Evolutionary conservation across 495 filamentous ascomycete species (phyloP).

Genomic region (Neurospora pannonica): DNA sequence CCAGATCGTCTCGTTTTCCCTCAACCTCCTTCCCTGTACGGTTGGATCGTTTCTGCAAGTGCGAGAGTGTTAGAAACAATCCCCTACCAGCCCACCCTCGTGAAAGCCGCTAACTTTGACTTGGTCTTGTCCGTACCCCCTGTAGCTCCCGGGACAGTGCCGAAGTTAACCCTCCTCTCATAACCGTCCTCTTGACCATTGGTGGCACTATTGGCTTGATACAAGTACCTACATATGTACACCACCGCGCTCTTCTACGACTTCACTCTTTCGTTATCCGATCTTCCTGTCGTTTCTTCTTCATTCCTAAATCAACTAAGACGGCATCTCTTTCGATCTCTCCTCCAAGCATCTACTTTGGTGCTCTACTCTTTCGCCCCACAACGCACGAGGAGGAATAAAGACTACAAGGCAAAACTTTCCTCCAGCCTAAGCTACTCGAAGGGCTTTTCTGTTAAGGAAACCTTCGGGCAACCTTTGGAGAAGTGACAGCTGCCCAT

Average conservation of each 20-base stretch:
- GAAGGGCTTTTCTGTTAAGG: constrained; percentile 6
- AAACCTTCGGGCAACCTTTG: constrained; percentile 9
- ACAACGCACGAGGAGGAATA: not conserved
- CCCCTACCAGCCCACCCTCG: constrained; percentile 30
- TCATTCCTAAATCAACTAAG: constrained; percentile 1
- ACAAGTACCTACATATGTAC: constrained; percentile 36
- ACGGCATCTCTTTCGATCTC: not conserved
- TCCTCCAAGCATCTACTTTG: not conserved
- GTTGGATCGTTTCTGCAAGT: constrained; percentile 41
- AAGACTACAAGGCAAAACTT: not conserved
- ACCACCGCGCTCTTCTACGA: constrained; percentile 23
- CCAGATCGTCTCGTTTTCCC: constrained; percentile 37
- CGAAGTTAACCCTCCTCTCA: constrained; percentile 31
- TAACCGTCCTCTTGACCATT: constrained; percentile 38
- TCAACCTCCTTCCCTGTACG: constrained; percentile 45
- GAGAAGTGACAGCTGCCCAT: constrained; percentile 37
- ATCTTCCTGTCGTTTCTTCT: constrained; percentile 20
- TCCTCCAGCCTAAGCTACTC: not conserved
- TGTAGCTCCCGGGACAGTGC: constrained; percentile 37
- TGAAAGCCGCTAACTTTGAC: constrained; percentile 32
- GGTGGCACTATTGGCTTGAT: constrained; percentile 33
- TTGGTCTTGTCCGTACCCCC: constrained; percentile 30
- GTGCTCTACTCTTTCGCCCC: not conserved
- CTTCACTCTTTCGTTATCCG: constrained; percentile 32
- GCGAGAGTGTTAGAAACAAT: constrained; percentile 33